Conservation (phyloP, 1,284 basidiomycete species). For the Tylopilus sp. region DNA sequence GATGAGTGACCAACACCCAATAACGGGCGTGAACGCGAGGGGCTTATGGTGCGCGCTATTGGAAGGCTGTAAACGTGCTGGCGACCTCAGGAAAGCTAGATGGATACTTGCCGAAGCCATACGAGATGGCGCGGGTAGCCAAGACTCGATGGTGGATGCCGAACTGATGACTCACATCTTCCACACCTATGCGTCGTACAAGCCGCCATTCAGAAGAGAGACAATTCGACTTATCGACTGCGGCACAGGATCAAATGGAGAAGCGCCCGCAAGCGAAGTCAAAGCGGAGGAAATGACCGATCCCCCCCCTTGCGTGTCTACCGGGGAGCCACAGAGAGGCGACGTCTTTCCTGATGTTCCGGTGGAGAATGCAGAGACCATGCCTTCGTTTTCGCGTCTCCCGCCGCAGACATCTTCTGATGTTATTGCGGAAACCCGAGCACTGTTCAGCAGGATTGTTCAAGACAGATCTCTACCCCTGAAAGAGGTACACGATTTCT, state of each 20-base stretch:
- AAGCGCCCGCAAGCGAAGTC: conserved; percentile 9
- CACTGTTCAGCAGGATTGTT: conserved; percentile 69
- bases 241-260: conserved; percentile 2
- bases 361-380: neutral
- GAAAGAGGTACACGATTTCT: neutral
- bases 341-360: conserved; percentile 1
- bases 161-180: conserved; percentile 82
- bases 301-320: neutral
- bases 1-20: conserved; percentile 57
- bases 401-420: conserved; percentile 76
- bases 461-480: conserved; percentile 39
- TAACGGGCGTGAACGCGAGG: conserved; percentile 24
- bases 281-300: neutral
- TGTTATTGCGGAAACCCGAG: conserved; percentile 66
- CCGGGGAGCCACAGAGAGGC: neutral
- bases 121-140: conserved; percentile 32
- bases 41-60: conserved; percentile 79
- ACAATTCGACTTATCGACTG: conserved; percentile 39
- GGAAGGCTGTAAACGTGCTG: conserved; percentile 83
- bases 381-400: conserved; percentile 49
- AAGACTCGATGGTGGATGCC: conserved; percentile 50
- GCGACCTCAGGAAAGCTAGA: conserved; percentile 78
- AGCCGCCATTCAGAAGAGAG: conserved; percentile 60
- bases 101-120: conserved; percentile 94
- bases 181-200: conserved; percentile 83